Base-by-base conservation (phyloP, 129 eudicot species). In the Silybum marianum region DNA sequence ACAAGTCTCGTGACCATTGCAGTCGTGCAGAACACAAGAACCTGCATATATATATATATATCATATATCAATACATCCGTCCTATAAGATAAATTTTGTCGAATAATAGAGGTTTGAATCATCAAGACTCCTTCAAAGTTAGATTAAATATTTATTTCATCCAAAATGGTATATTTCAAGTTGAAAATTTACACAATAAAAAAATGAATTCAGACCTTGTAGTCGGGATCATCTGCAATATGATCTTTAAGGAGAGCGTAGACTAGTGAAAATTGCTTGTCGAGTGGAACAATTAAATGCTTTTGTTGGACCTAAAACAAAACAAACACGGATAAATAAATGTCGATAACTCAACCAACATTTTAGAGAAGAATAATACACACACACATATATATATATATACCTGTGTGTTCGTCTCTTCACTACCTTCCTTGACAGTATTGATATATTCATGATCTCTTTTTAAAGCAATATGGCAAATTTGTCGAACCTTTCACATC, bases 11-110 rank as follows among this genome's bases (percentile, higher is more conserved):
- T 93, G 63, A 96, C 87, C 99, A 93, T 96, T 79, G 98, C 99
- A 75, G 99, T 96, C 44, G 99, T 96, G 88, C 99, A 96, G 81
- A 96, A 96, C 19, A 96, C 98, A 81, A 96, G 92, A 84, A 96
- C 91, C 99, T 96, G 87, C 51, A 83, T 7, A 38, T 6, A 38
- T 8, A 38, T 39, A 40, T 9, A 9, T 72, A 58, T 11, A 76
- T 10, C 48, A 34, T 75, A 74, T 28, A 66, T 62, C 63, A 12
- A 51, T 14, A 51, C 63, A 51, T 51, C 60, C 5, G 3, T 48
- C 60, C 60, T 48, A 48, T 51, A 51, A 51, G 63, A 51, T 51
- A 14, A 14, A 51, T 1, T 18, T 14, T 3, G 2, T 62, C 13
- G 1, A 62, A 62, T 6, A 4, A n/a, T 2, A 62, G 8, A 19